Evolutionary conservation across 371 early-diverging fungal genomes (phyloP).

Genomic region (Lichtheimia hyalospora): DNA sequence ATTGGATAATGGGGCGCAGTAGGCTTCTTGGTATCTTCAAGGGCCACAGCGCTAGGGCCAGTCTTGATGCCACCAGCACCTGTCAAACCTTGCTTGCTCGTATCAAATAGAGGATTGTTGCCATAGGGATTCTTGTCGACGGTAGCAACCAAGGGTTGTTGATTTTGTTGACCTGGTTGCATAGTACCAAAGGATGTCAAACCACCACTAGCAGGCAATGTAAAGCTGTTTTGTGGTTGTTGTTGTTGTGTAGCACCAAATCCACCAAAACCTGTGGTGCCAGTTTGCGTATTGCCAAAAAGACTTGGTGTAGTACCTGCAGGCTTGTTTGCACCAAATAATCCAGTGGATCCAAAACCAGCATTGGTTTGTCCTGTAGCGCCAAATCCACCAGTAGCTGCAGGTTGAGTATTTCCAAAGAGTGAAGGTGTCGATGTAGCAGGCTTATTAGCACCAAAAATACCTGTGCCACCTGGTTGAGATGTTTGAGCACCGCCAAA

Average conservation of each 20-base stretch:
- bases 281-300: conserved; percentile 26
- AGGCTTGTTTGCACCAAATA: conserved; percentile 43
- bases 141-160: conserved; percentile 63
- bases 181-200: conserved; percentile 43
- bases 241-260: conserved; percentile 18
- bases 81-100: conserved; percentile 23
- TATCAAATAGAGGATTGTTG: conserved; percentile 75
- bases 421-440: conserved; percentile 46
- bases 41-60: conserved; percentile 46
- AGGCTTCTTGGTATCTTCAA: conserved; percentile 50
- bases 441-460: conserved; percentile 61
- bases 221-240: conserved; percentile 29
- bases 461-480: conserved; percentile 22
- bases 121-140: conserved; percentile 88
- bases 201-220: conserved; percentile 44
- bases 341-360: conserved; percentile 31
- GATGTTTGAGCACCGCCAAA: conserved; percentile 32
- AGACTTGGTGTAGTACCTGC: conserved; percentile 18
- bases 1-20: conserved; percentile 59
- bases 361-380: conserved; percentile 17
- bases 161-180: conserved; percentile 36
- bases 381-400: conserved; percentile 41
- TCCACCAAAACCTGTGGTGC: conserved; percentile 22
- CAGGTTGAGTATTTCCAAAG: conserved; percentile 44
- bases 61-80: conserved; percentile 35